Evolutionary conservation across 306 rosid genomes (phyloP).

Genomic region (Pueraria montana): DNA sequence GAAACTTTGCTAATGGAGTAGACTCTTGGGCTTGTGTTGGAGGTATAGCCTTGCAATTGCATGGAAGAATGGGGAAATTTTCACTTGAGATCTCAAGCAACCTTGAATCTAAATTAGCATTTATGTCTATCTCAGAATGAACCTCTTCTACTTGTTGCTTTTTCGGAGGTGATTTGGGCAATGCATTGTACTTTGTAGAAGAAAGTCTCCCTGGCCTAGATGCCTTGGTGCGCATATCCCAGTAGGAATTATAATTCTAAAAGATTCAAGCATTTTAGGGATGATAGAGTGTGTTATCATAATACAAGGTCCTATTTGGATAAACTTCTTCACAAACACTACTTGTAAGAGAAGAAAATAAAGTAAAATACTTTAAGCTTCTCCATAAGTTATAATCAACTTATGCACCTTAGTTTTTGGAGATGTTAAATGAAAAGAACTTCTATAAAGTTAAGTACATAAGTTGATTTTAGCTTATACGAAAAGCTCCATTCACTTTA

Average conservation of each 20-base stretch:
- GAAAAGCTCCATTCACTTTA: neutral
- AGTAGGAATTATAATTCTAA: conserved; percentile 53
- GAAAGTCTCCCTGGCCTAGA: conserved; percentile 41
- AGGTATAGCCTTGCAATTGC: conserved; percentile 23
- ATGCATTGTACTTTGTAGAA: neutral
- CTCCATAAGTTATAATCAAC: neutral
- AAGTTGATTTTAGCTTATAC: neutral
- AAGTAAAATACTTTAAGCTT: neutral
- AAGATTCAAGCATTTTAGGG: conserved; percentile 38
- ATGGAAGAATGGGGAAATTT: conserved; percentile 59
- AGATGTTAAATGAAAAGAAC: neutral
- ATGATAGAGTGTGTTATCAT: conserved; percentile 40
- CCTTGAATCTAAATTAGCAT: neutral
- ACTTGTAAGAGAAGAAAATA: neutral
- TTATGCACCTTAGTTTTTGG: neutral
- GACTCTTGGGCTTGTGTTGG: conserved; percentile 35
- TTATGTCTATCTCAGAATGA: conserved; percentile 5
- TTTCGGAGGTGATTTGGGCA: conserved; percentile 42
- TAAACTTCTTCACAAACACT: neutral
- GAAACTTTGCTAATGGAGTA: neutral
- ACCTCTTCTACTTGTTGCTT: conserved; percentile 35
- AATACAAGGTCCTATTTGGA: neutral
- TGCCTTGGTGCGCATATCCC: conserved; percentile 37
- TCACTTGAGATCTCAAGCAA: neutral
- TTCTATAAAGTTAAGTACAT: neutral